Conservation (phyloP, 345 rosid genomes). For the Cochlearia excelsa region DNA sequence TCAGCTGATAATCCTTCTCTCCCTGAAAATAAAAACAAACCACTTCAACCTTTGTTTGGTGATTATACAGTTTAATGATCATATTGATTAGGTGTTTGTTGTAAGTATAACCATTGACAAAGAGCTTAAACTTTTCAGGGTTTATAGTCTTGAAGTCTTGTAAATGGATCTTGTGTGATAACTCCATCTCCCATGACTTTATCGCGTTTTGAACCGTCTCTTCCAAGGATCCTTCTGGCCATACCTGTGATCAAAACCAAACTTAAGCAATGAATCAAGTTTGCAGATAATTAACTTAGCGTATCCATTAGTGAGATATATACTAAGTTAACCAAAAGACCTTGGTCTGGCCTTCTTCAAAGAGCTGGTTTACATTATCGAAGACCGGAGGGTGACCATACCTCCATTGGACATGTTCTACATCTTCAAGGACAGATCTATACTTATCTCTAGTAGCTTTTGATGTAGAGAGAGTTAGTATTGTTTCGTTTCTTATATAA, state of each 20-base stretch:
- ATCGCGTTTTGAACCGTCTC: conserved; percentile 76
- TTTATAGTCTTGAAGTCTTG: conserved; percentile 68
- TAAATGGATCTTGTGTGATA: conserved; percentile 65
- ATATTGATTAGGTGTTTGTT: conserved; percentile 9
- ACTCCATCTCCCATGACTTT: conserved; percentile 88
- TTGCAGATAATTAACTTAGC: not conserved
- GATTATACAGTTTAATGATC: not conserved
- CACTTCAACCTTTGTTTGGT: conserved; percentile 2
- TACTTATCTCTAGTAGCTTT: conserved; percentile 50
- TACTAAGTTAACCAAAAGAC: conserved; percentile 23
- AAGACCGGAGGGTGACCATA: conserved; percentile 60
- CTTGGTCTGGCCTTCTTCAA: conserved; percentile 70
- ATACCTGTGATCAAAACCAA: conserved; percentile 43
- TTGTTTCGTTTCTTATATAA: conserved; percentile 23
- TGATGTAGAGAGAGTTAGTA: conserved; percentile 15
- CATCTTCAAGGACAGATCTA: conserved; percentile 48
- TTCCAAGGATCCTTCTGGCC: conserved; percentile 76
- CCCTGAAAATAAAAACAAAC: conserved; percentile 37
- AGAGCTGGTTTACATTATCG: conserved; percentile 53
- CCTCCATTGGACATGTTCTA: conserved; percentile 54
- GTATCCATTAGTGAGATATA: not conserved
- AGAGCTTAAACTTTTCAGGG: conserved; percentile 65
- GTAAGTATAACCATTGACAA: conserved; percentile 58
- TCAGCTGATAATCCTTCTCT: conserved; percentile 68
- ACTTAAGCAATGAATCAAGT: not conserved